Base-by-base conservation (phyloP, 1,284 basidiomycete genomes). In the Apiotrichum gracile region DNA sequence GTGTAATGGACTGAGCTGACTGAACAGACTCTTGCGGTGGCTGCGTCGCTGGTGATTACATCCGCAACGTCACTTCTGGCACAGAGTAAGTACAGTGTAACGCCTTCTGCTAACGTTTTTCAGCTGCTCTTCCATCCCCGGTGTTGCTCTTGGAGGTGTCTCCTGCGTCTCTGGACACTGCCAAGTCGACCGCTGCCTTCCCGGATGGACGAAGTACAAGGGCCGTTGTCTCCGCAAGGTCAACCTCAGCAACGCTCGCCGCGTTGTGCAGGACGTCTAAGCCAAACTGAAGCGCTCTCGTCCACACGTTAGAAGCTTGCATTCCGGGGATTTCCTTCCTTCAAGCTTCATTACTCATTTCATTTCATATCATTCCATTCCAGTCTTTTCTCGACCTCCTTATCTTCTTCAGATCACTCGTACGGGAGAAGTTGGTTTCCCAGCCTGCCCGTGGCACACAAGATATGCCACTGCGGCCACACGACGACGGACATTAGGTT, bases 21-120 rank as follows among this genome's bases (percentile, higher is more conserved):
- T 17, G 1, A 9, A 3, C 50, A 58, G 58, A 60, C 40, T 54
- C 54, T 8, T 60, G 58, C 35, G 58, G 58, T 14, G 58, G 58
- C 26, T 47, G 55, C 49, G 24, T 19, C 16, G 17, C 22, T 24
- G 50, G 42, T n/a, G 42, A 47, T 47, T 37, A 17, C 13, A 5
- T 42, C 47, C 31, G 38, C 45, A 40, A 34, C 41, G 25, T 22
- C 25, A 22, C 40, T 33, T 27, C 44, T 17, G 58, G 55, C n/a
- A 34, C 24, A 38, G 55, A 54, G 52, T 54, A 47, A 54, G 44
- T 49, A 8, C 10, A 16, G 4, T 13, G 5, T 7, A 12, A 4
- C 14, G 41, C 19, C 26, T 14, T 17, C 13, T 14, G 21, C 29
- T 31, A 13, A 33, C 40, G 31, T 45, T 39, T 19, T 10, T 40